Evolutionary conservation across 495 filamentous ascomycete genomes (phyloP).

Genomic region (Talaromyces borbonicus): DNA sequence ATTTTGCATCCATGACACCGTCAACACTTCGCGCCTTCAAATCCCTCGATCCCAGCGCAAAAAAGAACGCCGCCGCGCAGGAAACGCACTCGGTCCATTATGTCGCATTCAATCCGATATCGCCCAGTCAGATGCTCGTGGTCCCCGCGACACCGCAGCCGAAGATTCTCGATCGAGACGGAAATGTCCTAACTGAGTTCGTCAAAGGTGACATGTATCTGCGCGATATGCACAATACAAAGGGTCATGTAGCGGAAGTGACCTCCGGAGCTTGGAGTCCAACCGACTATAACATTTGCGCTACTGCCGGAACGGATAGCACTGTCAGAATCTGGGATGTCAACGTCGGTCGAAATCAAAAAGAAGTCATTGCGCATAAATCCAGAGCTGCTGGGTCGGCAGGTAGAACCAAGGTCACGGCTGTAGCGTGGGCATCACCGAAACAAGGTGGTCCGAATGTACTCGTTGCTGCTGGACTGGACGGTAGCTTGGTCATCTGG

Average conservation of each 20-base stretch:
- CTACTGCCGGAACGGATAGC: constrained; percentile 86
- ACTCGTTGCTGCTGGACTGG: constrained; percentile 78
- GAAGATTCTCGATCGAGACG: constrained; percentile 80
- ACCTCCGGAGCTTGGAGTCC: constrained; percentile 85
- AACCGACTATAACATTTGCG: constrained; percentile 67
- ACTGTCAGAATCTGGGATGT: constrained; percentile 95
- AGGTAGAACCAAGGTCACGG: constrained; percentile 87
- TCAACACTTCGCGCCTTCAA: constrained; percentile 90
- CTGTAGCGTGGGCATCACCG: constrained; percentile 76
- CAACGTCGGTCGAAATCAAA: constrained; percentile 75
- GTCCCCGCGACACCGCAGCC: constrained; percentile 81
- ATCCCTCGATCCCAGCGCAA: constrained; percentile 74
- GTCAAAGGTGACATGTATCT: constrained; percentile 98
- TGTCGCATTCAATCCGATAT: constrained; percentile 74
- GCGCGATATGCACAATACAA: constrained; percentile 91
- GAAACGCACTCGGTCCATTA: constrained; percentile 85
- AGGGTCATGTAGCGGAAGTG: constrained; percentile 87
- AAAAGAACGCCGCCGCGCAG: constrained; percentile 58
- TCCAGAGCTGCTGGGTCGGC: constrained; percentile 76
- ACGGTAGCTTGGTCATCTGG: constrained; percentile 91
- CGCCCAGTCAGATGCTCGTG: constrained; percentile 73
- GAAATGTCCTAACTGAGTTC: constrained; percentile 74
- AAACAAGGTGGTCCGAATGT: constrained; percentile 66
- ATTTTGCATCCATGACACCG: constrained; percentile 91
- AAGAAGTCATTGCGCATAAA: constrained; percentile 90